These are phyloP conservation scores for Hyaloscypha variabilis DNA, from an alignment of 495 filamentous ascomycete genomes.

Conservation along the genomic window DNA sequence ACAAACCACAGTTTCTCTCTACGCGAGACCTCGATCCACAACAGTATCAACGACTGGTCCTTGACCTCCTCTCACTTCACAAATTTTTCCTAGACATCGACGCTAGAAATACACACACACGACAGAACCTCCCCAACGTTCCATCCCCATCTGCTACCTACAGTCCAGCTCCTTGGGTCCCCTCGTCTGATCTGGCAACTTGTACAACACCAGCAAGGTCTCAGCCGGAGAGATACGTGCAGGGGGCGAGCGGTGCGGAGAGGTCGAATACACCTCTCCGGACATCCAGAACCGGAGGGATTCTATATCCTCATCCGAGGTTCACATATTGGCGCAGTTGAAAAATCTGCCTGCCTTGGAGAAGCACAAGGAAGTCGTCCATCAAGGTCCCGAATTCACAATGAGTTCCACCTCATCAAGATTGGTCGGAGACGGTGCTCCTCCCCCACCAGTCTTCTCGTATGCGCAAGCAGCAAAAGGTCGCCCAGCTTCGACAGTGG, in stretches of 20 bases:
- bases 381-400: constrained; percentile 1
- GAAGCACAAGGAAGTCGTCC: not conserved
- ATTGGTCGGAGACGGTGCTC: constrained; percentile 17
- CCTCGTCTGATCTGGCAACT: not conserved
- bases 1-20: constrained; percentile 18
- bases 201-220: not conserved
- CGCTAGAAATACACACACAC: too few relatives aligned
- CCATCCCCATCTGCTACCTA: not conserved
- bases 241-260: constrained; percentile 33
- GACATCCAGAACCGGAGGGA: constrained; percentile 33
- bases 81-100: not conserved
- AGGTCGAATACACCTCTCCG: constrained; percentile 40
- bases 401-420: constrained; percentile 32
- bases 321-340: constrained; percentile 9
- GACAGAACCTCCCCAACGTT: not conserved
- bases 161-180: not conserved
- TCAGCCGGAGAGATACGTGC: constrained; percentile 12
- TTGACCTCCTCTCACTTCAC: constrained; percentile 16
- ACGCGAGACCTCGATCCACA: constrained; percentile 17
- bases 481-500: constrained; percentile 44
- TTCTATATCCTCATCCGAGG: constrained; percentile 22
- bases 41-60: constrained; percentile 9
- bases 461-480: constrained; percentile 96
- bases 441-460: constrained; percentile 61
- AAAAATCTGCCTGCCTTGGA: constrained; percentile 8